Evolutionary conservation across 2,329 filamentous ascomycete species (phyloP), one percentile per base, ranked within the genome.

Genomic region (Arthrobotrys musiformis): DNA sequence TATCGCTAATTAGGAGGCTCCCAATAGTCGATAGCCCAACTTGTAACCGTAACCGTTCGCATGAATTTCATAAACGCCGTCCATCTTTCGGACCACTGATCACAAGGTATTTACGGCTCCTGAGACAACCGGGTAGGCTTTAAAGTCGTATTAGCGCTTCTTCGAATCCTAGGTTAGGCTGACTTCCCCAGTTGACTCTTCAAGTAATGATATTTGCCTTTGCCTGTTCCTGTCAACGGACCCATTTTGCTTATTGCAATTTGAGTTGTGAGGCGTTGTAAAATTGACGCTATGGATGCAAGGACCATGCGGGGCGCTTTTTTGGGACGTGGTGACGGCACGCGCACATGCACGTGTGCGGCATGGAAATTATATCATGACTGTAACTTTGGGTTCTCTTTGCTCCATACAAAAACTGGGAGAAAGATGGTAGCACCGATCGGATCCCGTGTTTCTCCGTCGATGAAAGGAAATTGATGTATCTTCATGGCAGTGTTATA

Each of bases 191-290:
- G 17, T 22, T 24, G 44, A 48, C 44, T 24, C 11, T 48, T 48
- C 11, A 19, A 24, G 44, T 26, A 48, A 48, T 48, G 19, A 48
- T 48, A 48, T 48, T 48, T 17, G 15, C 40, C 40, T 42, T 33
- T 24, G 11, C 19, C 1, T 11, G 44, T 48, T 48, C n/a, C 24
- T 48, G 19, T 13, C 19, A n/a, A n/a, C n/a, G n/a, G n/a, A 15
- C 22, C 44, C 19, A 48, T 24, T 24, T n/a, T 13, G 19, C 44
- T 48, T 24, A 9, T 48, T n/a, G n/a, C n/a, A n/a, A n/a, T n/a
- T n/a, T 48, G 44, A 24, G 44, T 48, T 48, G 44, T 48, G 44
- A 24, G 44, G 44, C 44, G 44, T 48, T 48, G 44, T 48, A 48
- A 48, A 48, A 48, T 48, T 48, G 44, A 48, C 44, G 44, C 44